Percentiles rank a stretch among this genome's conserved stretches.
Conservation (phyloP, 371 early-diverging fungal genomes). For the Gilbertella persicaria region DNA sequence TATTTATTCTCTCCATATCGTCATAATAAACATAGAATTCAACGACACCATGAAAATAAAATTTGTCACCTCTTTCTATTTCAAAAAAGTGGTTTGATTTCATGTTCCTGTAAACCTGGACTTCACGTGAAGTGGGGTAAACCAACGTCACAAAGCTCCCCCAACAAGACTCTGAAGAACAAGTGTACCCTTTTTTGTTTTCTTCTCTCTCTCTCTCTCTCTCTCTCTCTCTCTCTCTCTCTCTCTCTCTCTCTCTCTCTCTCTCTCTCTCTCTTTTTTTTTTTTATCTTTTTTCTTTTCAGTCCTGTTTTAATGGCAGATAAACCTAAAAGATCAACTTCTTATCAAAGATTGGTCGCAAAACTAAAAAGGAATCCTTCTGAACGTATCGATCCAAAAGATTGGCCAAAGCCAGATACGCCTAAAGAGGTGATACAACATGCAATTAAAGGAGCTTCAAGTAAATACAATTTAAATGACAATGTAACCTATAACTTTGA, state of each 20-base stretch:
- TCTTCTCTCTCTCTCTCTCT: too few species aligned
- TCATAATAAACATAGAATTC: too few species aligned
- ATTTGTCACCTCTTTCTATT: neutral
- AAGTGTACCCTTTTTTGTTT: too few species aligned
- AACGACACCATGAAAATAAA: too few species aligned
- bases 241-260: too few species aligned
- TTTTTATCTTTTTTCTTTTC: neutral
- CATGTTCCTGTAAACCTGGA: neutral
- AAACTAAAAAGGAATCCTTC: conserved; percentile 43
- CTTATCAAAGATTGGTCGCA: conserved; percentile 43
- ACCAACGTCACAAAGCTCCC: neutral
- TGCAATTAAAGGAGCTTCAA: conserved; percentile 48
- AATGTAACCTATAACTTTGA: neutral
- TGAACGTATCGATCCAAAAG: conserved; percentile 31
- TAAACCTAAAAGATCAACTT: conserved; percentile 27
- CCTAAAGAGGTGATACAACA: conserved; percentile 38
- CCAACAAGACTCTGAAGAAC: neutral
- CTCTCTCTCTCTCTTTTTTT: neutral
- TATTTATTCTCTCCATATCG: too few species aligned
- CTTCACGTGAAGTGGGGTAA: conserved; percentile 4
- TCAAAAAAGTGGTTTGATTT: too few species aligned
- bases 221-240: too few species aligned
- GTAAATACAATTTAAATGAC: conserved; percentile 27
- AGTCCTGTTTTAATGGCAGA: conserved; percentile 3
- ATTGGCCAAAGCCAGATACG: conserved; percentile 43